These are phyloP conservation scores for Thielaviopsis populi DNA, from an alignment of 2,329 filamentous ascomycete genomes.

Conservation along the genomic window DNA sequence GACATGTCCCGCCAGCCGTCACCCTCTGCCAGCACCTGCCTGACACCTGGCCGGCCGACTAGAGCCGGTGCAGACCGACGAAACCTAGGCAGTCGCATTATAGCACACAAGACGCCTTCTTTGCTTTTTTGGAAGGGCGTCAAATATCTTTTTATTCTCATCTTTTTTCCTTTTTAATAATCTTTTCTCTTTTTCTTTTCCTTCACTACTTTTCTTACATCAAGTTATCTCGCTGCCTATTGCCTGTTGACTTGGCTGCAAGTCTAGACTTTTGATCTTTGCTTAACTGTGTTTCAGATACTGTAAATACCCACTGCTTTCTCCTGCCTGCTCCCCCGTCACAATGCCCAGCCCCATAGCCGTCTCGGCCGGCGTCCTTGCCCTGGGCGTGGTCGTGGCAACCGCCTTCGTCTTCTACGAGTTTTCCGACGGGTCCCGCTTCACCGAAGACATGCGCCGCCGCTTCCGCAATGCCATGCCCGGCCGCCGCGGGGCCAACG, in stretches of 20 bases:
- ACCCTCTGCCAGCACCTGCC: not conserved
- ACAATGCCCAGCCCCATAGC: slow-evolving; percentile 34
- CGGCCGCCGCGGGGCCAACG: slow-evolving; percentile 30
- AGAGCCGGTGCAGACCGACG: not conserved
- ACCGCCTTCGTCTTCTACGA: slow-evolving; percentile 48
- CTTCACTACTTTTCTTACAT: slow-evolving; percentile 5
- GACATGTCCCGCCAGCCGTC: not conserved
- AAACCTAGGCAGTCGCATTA: not conserved
- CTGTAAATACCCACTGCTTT: too few species aligned
- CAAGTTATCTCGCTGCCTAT: not conserved
- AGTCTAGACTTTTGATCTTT: not conserved
- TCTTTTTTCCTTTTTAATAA: not conserved
- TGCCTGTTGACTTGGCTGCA: not conserved
- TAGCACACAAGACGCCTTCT: not conserved
- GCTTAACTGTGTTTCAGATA: not conserved
- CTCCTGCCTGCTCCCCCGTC: not conserved
- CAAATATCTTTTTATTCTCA: not conserved
- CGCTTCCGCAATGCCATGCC: slow-evolving; percentile 42
- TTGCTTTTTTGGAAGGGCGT: not conserved
- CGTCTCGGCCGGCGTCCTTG: slow-evolving; percentile 43
- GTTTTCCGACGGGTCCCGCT: slow-evolving; percentile 46
- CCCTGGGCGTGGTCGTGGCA: slow-evolving; percentile 41
- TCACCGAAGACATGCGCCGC: slow-evolving; percentile 45
- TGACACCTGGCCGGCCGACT: too few species aligned
- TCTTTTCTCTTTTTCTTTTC: not conserved